Conservation (phyloP, 192 early-diverging fungal species). For the Helicostylum pulchrum region DNA sequence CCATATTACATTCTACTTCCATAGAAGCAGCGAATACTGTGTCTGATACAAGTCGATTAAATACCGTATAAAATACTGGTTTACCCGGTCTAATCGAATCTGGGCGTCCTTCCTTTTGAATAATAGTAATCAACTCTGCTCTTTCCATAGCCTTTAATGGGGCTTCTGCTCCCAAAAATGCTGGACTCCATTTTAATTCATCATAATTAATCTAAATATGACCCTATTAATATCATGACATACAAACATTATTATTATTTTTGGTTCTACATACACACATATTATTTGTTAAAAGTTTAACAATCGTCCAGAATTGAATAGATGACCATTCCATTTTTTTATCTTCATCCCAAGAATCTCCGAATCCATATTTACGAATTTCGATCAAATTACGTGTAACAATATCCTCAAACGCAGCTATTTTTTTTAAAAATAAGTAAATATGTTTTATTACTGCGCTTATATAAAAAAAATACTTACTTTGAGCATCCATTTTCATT, state of each 20-base stretch:
- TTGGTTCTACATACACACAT: slow-evolving; percentile 41
- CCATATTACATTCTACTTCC: slow-evolving; percentile 65
- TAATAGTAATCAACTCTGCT: slow-evolving; percentile 81
- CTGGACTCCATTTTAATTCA: slow-evolving; percentile 68
- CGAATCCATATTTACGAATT: slow-evolving; percentile 84
- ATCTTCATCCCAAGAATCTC: slow-evolving; percentile 52
- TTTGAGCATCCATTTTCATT: slow-evolving; percentile 55
- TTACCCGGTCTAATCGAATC: slow-evolving; percentile 74
- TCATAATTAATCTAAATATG: slow-evolving; percentile 71
- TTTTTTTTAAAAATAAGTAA: slow-evolving; percentile 12
- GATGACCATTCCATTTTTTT: slow-evolving; percentile 63
- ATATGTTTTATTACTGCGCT: background rate
- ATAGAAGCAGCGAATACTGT: slow-evolving; percentile 73
- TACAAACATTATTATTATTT: background rate
- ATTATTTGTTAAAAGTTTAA: slow-evolving; percentile 62
- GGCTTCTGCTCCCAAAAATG: slow-evolving; percentile 84
- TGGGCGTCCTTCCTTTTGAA: slow-evolving; percentile 79
- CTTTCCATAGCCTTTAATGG: slow-evolving; percentile 86
- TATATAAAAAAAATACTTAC: slow-evolving; percentile 34
- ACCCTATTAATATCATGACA: background rate
- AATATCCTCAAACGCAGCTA: slow-evolving; percentile 82
- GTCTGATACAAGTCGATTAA: slow-evolving; percentile 70
- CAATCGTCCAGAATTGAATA: slow-evolving; percentile 89
- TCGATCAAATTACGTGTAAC: slow-evolving; percentile 76
- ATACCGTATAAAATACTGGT: slow-evolving; percentile 81